A percentile compares a stretch with the other conserved stretches of the same genome.
Conservation (phyloP, 805 yeast genomes). For the Clavispora fructus region DNA sequence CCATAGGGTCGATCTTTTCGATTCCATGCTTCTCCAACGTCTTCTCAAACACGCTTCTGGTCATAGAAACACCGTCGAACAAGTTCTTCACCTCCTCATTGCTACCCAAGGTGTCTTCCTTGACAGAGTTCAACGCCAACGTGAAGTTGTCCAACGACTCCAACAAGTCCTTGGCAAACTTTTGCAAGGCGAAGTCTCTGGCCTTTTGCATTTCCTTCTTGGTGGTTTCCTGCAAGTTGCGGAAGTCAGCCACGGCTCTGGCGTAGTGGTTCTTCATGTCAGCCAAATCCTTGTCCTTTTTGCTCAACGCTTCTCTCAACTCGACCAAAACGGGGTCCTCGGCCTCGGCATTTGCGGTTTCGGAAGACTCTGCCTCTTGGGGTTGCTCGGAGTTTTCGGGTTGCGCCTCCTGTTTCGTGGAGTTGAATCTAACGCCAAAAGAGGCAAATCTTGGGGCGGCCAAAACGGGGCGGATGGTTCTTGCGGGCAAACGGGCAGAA, state of each 20-base stretch:
- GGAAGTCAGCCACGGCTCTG: conserved; percentile 86
- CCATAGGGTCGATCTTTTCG: conserved; percentile 73
- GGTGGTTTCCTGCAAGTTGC: conserved; percentile 86
- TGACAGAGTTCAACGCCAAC: conserved; percentile 73
- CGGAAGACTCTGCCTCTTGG: conserved; percentile 9
- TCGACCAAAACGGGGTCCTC: conserved; percentile 25
- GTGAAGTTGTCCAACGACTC: conserved; percentile 89
- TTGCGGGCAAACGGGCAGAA: conserved; percentile 6
- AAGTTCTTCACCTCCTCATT: conserved; percentile 50
- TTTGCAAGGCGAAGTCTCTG: conserved; percentile 84
- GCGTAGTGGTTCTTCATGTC: conserved; percentile 79
- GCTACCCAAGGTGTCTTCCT: conserved; percentile 52
- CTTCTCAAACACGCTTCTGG: conserved; percentile 78
- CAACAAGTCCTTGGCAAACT: conserved; percentile 82
- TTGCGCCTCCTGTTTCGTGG: conserved; percentile 6
- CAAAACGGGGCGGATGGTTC: conserved; percentile 7
- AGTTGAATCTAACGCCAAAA: conserved; percentile 7
- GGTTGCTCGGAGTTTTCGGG: conserved; percentile 2
- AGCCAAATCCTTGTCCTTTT: conserved; percentile 68
- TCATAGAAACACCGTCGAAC: conserved; percentile 88
- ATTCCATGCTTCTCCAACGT: conserved; percentile 79
- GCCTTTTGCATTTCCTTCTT: conserved; percentile 83
- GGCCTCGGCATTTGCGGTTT: conserved; percentile 8
- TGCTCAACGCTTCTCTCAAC: conserved; percentile 48
- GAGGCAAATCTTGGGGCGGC: conserved; percentile 3